These are phyloP conservation scores for Cyclostephanos tholiformis DNA, from an alignment of 108 stramenopile genomes.

Conservation along the genomic window DNA sequence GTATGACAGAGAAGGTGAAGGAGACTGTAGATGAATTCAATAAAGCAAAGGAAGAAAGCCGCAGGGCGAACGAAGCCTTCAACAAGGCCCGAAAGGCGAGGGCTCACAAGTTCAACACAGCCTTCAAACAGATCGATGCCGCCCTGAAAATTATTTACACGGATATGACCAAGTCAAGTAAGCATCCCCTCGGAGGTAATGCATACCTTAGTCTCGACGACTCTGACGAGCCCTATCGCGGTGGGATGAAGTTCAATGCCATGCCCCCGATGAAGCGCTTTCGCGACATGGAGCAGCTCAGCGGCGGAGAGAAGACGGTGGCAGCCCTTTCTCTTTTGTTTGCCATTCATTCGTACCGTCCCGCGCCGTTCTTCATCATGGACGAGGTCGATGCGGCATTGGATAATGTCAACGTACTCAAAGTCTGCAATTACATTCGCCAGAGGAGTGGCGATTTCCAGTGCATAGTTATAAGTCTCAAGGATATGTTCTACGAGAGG, in stretches of 20 bases:
- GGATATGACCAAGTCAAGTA: conserved; percentile 91
- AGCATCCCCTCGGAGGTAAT: conserved; percentile 94
- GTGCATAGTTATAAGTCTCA: conserved; percentile 98
- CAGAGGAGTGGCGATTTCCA: conserved; percentile 93
- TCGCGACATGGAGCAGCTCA: conserved; percentile 99
- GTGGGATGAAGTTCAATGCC: conserved; percentile 98
- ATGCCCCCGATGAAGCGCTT: conserved; percentile 99
- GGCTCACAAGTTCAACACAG: conserved; percentile 81
- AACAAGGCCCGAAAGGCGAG: conserved; percentile 76
- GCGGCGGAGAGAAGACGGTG: conserved; percentile 99
- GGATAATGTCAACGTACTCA: conserved; percentile 96
- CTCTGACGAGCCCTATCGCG: conserved; percentile 94
- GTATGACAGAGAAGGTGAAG: conserved; percentile 72
- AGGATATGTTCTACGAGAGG: conserved; percentile 96
- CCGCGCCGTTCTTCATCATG: conserved; percentile 98
- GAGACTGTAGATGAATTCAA: conserved; percentile 80
- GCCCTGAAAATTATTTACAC: conserved; percentile 93
- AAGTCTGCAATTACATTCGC: conserved; percentile 98
- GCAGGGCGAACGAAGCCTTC: conserved; percentile 77
- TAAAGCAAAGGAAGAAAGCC: conserved; percentile 69
- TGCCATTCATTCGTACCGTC: conserved; percentile 95
- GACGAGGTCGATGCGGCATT: conserved; percentile 96
- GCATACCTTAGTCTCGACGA: conserved; percentile 93
- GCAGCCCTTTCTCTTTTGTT: conserved; percentile 98
- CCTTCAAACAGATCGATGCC: conserved; percentile 87